Evolutionary conservation across 2,329 filamentous ascomycete species (phyloP), one percentile per base, ranked within the genome.

Genomic region (Hypoxylon sp.): DNA sequence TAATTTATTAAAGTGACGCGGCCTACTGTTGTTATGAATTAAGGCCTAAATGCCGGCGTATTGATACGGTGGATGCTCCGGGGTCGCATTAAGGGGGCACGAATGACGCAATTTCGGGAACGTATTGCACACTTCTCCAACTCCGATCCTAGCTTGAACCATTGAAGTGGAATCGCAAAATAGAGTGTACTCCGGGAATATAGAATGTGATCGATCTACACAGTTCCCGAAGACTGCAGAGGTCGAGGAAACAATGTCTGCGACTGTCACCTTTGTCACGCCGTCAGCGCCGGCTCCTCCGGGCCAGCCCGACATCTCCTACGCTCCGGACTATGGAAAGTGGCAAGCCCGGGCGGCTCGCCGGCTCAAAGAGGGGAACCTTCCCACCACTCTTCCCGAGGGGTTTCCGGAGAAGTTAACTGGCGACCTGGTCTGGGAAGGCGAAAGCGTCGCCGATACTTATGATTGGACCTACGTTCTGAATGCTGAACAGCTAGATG

Each of bases 261-360:
- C 60, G 0, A 74, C 73, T 8, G 59, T 73, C 5, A 77, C 75
- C 8, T 74, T 71, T 17, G 68, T 74, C 4, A 73, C 75, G 32
- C 72, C 73, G 17, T 44, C 65, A n/a, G 70, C 74, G 7, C 62
- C 58, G 8, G 66, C 67, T 13, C 75, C 80, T 1, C 78, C 79
- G 1, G 82, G 83, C 17, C 87, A 89, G 72, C 88, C 88, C 0
- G 88, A 90, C 68, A 90, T 90, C 63, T 78, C 78, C 1, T 90
- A 90, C 74, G 79, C 82, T 1, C 88, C 88, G 0, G 80, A 89
- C 67, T 80, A 80, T 46, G 80, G 84, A 24, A 89, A 86, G 70
- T 90, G 86, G 72, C 79, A 84, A 31, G 82, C 83, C 2, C 83
- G 88, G 5, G 80, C 80, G 13, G 77, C 83, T 60, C 79, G 81